Evolutionary conservation across 192 early-diverging fungal genomes (phyloP), one percentile per base, ranked within the genome.

Genomic region (Coemansia umbellata): DNA sequence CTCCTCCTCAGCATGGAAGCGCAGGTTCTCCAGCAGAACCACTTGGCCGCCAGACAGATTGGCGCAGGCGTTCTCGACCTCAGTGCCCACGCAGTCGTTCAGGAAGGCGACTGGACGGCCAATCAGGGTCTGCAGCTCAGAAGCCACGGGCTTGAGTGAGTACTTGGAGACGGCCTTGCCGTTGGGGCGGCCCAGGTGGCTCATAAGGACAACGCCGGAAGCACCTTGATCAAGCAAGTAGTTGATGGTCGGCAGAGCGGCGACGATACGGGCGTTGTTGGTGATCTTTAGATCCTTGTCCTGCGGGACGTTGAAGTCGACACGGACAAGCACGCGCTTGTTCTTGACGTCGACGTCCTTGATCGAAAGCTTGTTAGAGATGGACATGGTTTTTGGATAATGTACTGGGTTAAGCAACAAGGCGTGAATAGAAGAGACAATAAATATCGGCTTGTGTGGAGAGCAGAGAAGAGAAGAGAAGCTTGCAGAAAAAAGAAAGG

Each of bases 281-380:
- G 92, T 87, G 71, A 99, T 97, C 63, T 86, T 85, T 57, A 85
- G 87, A 31, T 90, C 81, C 60, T 89, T 86, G 62, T 76, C 53
- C 59, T 96, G 88, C 39, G 96, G 96, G n/a, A 99, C 96, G 75
- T 99, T 99, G 74, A 99, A 99, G 85, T 99, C 94, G 30, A 97
- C 94, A 41, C 92, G 87, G 55, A 97, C 94, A 47, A 97, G 81
- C 26, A 93, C 93, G 45, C 91, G 88, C 84, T 95, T 94, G 75
- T 71, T 80, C 40, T 81, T 66, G 58, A 97, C 63, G 50, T 90
- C 87, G 33, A 97, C 70, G 69, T 95, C 93, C 55, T 79, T 63
- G 75, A 97, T 89, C 53, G 85, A 81, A 50, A 97, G 85, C 80
- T 95, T 97, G 82, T 82, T 87, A 36, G 73, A 69, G 53, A 76